Evolutionary conservation across 352 stramenopile genomes (phyloP), one percentile per base, ranked within the genome.

Genomic region (Saprolegnia parasitica): DNA sequence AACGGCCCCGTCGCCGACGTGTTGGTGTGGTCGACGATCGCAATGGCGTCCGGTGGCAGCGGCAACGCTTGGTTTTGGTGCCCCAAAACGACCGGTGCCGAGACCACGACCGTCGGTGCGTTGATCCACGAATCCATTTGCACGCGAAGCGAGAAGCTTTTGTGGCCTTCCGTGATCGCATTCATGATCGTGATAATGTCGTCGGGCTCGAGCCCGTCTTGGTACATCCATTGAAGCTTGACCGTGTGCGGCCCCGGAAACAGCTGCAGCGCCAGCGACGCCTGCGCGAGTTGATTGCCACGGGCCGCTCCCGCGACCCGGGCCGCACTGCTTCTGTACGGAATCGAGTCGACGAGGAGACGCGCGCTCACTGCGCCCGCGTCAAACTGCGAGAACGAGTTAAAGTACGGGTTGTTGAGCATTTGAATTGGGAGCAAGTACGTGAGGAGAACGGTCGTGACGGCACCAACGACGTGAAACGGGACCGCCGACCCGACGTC

Each of bases 91-190:
- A 26, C 23, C 9, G 21, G 16, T 10, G 32, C n/a, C 10, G 54
- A 29, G n/a, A 47, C 37, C 13, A 40, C 24, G 1, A 70, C 9
- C 9, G 15, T n/a, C 15, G 63, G 63, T 16, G 24, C 39, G 39
- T 70, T 52, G 20, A 70, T 21, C 63, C 63, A 70, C 21, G 18
- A 63, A 24, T 60, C 63, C 6, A 70, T 63, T 47, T 70, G 46
- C 18, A 70, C 63, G 11, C 45, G 13, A 11, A 70, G 37, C 18
- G 23, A 37, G 13, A 70, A 16, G n/a, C n/a, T 26, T 29, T 70
- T 5, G 21, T 62, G 20, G 54, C 18, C 37, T 3, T 35, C 23
- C 10, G 23, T 62, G 18, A 70, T 40, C 24, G 47, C 23, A n/a
- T 62, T 62, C 46, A 70, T 45, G 29, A 70, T 70, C 13, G 49